Evolutionary conservation across 2,329 filamentous ascomycete genomes (phyloP), one percentile per base, ranked within the genome.

Genomic region (Ophiocordyceps australis): DNA sequence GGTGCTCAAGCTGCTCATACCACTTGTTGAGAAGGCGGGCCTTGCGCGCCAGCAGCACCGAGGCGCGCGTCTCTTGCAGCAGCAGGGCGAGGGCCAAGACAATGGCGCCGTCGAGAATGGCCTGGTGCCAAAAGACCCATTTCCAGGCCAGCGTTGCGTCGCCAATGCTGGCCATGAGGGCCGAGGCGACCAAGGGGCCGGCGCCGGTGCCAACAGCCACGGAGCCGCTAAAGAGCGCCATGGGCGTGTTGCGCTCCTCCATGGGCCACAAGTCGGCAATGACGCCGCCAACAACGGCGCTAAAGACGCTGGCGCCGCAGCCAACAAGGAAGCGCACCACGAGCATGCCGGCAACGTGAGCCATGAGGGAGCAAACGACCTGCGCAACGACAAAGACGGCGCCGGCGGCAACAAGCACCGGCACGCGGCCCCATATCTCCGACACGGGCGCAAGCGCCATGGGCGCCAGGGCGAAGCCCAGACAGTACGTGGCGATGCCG

Each of bases 271-370:
- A 66, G 41, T 94, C 85, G 26, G 77, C 76, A 21, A 94, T 75
- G 4, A 94, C 78, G 4, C 85, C 85, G n/a, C 85, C 85, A 0
- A 92, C 76, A 63, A 93, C 85, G 14, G 81, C 89, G 23, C 76
- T 82, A 43, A 91, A 92, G 0, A 62, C 72, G 25, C 74, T 82
- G 5, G 69, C 74, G 6, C 78, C 79, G n/a, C 72, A 68, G 2
- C 85, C 85, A 8, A 72, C 65, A 24, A 89, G 60, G 43, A 93
- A 78, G 1, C 85, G 67, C 0, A 73, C 66, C 3, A 83, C 50
- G 1, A 92, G 47, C 64, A 93, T 77, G 3, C 77, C 81, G 0
- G 65, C 66, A 33, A 79, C 69, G 3, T 66, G 66, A 0, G 60
- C 57, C 5, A 81, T 78, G 0, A 80, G 56, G 5, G 77, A 80